Base-by-base conservation (phyloP, 2,329 filamentous ascomycete species). In the Calonectria pseudoreteaudii region DNA sequence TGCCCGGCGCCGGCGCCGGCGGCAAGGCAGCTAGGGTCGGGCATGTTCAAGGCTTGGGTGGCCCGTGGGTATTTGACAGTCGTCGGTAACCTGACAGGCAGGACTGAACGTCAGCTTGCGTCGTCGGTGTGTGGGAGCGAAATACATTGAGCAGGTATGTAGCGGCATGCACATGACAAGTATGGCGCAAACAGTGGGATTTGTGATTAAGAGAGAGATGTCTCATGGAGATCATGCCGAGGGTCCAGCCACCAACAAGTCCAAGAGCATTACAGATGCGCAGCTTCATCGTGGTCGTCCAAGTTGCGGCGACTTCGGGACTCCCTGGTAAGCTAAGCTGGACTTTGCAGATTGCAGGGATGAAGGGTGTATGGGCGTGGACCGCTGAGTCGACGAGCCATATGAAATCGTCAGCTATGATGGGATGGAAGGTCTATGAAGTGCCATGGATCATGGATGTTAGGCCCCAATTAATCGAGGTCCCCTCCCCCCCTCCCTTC, bases 221-320 rank as follows among this genome's bases (percentile, higher is more conserved):
- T 78, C 77, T 80, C 71, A 77, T 53, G 34, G 49, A 66, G 41
- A 75, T 58, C 68, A 68, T 70, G 36, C 66, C 65, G 65, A 28
- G 52, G 20, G 50, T 58, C 56, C 73, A 75, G 73, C 75, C 75
- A 75, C 77, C 77, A 76, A 75, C 70, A 66, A 71, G 71, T 66
- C 75, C 69, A 71, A 60, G 44, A 80, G 71, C 47, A 78, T 80
- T 78, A 76, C 75, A 34, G 66, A 75, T 76, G 26, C 56, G 30
- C 58, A 73, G 41, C 38, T 69, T 41, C 64, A 65, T 66, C 38
- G 60, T 67, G 49, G 34, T 70, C 23, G 41, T 53, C 30, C 26
- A 58, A 69, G 71, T 65, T 62, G 65, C 58, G 49, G 68, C 65
- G 67, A 66, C 70, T 69, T 70, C 67, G 66, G 70, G 66, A 34